Conservation (phyloP, 2,329 filamentous ascomycete genomes). For the Trichoderma hamatum region DNA sequence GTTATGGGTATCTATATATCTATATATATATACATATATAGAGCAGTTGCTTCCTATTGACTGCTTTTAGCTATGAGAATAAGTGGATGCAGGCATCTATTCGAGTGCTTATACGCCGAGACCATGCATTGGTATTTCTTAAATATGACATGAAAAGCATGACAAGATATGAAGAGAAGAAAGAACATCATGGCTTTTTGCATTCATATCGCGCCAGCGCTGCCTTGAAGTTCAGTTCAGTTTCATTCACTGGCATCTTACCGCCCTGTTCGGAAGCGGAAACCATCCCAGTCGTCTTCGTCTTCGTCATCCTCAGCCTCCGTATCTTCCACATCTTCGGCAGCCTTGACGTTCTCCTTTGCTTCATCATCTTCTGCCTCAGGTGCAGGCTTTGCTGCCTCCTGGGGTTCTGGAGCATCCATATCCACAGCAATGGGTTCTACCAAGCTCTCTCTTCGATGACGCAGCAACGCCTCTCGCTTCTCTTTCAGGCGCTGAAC, state of each 20-base stretch:
- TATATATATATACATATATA: neutral
- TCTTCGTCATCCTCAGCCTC: slow-evolving; percentile 27
- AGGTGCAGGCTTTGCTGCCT: neutral
- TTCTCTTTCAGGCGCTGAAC: slow-evolving; percentile 70
- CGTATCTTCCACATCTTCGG: slow-evolving; percentile 55
- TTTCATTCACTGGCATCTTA: neutral
- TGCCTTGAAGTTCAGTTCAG: too few relatives aligned
- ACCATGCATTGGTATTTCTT: neutral
- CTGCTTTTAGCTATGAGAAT: neutral
- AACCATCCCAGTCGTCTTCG: slow-evolving; percentile 62
- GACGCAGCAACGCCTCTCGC: slow-evolving; percentile 62
- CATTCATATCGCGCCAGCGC: neutral
- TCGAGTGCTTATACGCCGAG: neutral
- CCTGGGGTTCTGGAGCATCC: slow-evolving; percentile 27
- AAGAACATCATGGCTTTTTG: neutral
- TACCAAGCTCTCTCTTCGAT: slow-evolving; percentile 38
- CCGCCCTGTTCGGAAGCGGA: slow-evolving; percentile 48
- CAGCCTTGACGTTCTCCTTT: slow-evolving; percentile 45
- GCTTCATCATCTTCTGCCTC: slow-evolving; percentile 8
- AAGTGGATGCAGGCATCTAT: slow-evolving; percentile 12
- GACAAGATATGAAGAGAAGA: neutral
- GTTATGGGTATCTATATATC: neutral
- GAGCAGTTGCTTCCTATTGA: neutral
- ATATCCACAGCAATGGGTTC: slow-evolving; percentile 29
- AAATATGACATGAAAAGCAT: neutral